Percentiles rank a stretch among this genome's conserved stretches.
Evolutionary conservation across 345 rosid species (phyloP).

Genomic region (Hibiscus tridactylites): DNA sequence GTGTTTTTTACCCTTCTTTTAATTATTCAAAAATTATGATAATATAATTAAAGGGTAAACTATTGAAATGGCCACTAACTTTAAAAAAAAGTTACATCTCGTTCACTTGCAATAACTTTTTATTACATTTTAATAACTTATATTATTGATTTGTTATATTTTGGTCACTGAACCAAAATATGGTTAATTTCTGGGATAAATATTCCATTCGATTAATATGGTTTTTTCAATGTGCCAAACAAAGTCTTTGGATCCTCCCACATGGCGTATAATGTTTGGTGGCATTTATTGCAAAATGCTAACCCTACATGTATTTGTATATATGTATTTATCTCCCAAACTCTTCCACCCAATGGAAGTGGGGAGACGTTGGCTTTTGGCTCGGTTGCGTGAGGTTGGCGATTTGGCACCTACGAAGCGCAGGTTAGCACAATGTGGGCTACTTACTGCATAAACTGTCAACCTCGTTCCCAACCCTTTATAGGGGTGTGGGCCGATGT

Average conservation of each 20-base stretch:
- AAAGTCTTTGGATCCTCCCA: slow-evolving; percentile 6
- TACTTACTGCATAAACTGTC: slow-evolving; percentile 45
- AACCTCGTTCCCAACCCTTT: slow-evolving; percentile 53
- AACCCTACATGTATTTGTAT: neutral
- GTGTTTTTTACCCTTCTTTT: too few species aligned
- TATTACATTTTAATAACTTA: too few species aligned
- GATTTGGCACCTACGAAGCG: slow-evolving; percentile 10
- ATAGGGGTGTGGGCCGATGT: slow-evolving; percentile 70
- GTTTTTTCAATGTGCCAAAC: neutral
- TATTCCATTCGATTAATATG: too few species aligned
- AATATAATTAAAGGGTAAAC: too few species aligned
- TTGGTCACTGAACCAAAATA: too few species aligned
- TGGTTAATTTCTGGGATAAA: too few species aligned
- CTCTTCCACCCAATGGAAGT: neutral
- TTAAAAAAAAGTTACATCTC: too few species aligned
- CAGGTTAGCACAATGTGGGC: slow-evolving; percentile 6
- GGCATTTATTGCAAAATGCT: slow-evolving; percentile 8
- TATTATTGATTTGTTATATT: too few species aligned
- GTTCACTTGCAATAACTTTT: too few species aligned
- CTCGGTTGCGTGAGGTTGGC: neutral
- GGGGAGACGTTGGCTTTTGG: neutral
- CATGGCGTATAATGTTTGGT: slow-evolving; percentile 9
- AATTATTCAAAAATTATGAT: too few species aligned
- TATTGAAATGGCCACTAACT: too few species aligned
- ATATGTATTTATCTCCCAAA: neutral